Conservation (phyloP, 371 early-diverging fungal species). For the Mortierella sp. region DNA sequence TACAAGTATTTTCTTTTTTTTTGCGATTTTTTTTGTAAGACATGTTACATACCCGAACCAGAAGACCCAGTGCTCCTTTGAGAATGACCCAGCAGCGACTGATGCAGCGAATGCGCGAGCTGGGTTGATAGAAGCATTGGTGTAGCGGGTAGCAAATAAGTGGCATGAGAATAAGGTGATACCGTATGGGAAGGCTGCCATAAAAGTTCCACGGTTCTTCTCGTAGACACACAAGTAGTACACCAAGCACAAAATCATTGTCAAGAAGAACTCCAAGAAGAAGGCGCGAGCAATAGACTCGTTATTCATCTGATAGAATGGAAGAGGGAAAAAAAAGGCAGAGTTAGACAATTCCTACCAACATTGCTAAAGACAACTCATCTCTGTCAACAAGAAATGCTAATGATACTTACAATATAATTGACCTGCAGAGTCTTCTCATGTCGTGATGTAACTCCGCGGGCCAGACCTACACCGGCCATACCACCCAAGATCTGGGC, state of each 20-base stretch:
- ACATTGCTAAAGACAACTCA: neutral
- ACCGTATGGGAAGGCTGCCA: constrained; percentile 67
- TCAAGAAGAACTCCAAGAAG: constrained; percentile 68
- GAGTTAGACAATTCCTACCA: neutral
- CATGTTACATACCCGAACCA: constrained; percentile 61
- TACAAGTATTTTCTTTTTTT: neutral
- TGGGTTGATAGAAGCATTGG: constrained; percentile 74
- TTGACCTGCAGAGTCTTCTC: constrained; percentile 54
- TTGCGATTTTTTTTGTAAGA: neutral
- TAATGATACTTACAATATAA: constrained; percentile 26
- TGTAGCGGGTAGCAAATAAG: constrained; percentile 61
- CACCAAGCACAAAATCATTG: constrained; percentile 60
- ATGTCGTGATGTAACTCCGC: constrained; percentile 54
- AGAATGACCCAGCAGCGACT: constrained; percentile 63
- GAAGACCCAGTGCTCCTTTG: constrained; percentile 66
- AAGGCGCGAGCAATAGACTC: constrained; percentile 60
- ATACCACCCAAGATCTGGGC: constrained; percentile 67
- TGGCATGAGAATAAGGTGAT: constrained; percentile 64
- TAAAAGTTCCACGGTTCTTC: constrained; percentile 61
- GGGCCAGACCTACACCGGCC: constrained; percentile 60
- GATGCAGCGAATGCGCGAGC: constrained; percentile 72
- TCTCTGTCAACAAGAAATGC: neutral
- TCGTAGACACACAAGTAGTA: constrained; percentile 65
- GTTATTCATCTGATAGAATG: constrained; percentile 13
- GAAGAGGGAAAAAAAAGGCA: constrained; percentile 5